Evolutionary conservation across 495 filamentous ascomycete genomes (phyloP).

Genomic region (Cenococcum geophilum): DNA sequence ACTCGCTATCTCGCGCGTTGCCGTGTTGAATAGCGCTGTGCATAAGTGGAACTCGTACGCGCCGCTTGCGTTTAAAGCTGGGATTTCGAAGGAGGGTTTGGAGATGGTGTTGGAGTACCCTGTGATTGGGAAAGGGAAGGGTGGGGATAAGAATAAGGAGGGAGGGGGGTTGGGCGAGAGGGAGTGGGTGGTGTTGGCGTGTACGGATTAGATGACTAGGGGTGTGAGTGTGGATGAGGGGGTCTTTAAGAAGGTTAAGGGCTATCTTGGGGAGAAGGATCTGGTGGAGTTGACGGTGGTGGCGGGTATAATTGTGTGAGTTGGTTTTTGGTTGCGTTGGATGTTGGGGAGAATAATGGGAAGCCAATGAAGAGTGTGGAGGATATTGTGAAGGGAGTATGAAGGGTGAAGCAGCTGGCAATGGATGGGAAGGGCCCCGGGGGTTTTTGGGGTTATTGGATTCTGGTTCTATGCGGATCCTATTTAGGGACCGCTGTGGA

Average conservation of each 20-base stretch:
- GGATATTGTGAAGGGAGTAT: too few relatives aligned
- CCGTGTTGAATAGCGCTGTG: constrained; percentile 36
- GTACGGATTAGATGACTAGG: constrained; percentile 39
- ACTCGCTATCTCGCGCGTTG: constrained; percentile 38
- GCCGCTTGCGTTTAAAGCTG: constrained; percentile 26
- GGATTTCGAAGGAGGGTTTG: constrained; percentile 15
- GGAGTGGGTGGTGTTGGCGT: constrained; percentile 34
- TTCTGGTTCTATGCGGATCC: too few relatives aligned
- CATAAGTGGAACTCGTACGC: constrained; percentile 39
- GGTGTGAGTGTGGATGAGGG: constrained; percentile 32
- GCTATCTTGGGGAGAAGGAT: constrained; percentile 43
- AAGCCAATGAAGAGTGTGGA: constrained; percentile 20
- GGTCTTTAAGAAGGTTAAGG: constrained; percentile 44
- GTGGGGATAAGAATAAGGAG: constrained; percentile 33
- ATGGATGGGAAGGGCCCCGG: too few relatives aligned
- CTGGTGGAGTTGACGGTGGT: constrained; percentile 58
- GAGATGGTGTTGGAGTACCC: constrained; percentile 25
- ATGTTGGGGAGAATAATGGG: constrained; percentile 61
- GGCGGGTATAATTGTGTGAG: constrained; percentile 82
- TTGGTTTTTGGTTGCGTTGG: constrained; percentile 75
- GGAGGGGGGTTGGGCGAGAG: constrained; percentile 25
- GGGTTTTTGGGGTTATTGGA: too few relatives aligned
- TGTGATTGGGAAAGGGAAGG: constrained; percentile 46
- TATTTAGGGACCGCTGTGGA: too few relatives aligned
- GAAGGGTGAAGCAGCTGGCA: too few relatives aligned